Base-by-base conservation (phyloP, 2,329 filamentous ascomycete species). In the Paraphoma chrysanthemicola region DNA sequence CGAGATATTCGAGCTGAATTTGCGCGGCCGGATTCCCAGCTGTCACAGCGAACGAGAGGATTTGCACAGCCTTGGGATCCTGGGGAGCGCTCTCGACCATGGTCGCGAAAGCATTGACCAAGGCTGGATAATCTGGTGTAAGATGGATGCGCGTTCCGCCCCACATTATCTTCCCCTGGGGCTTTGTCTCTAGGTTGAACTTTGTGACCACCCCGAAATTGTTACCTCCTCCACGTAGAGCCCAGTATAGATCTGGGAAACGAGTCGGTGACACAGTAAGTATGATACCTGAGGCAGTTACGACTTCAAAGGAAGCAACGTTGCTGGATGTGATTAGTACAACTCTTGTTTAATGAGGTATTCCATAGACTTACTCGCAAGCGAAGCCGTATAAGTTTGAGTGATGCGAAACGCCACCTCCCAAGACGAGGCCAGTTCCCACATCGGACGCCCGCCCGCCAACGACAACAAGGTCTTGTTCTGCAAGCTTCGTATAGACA, bases 231-330 rank as follows among this genome's bases (percentile, higher is more conserved):
- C 77, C 77, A n/a, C 75, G 73, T 6, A 79, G 66, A 1, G 74
- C 74, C 58, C 65, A 70, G 62, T 72, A 80, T 3, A 80, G 76
- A 41, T 82, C 79, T 0, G 60, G 56, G 42, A 77, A 78, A 10
- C 73, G 56, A 2, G 33, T 62, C 31, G 58, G 8, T 36, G 49
- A 66, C 29, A 59, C 67, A 9, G 47, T 65, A 23, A 71, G 45
- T 5, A 69, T 50, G 11, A 50, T 12, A 4, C 67, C 66, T 36
- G 56, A 60, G 1, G 67, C 66, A 2, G 62, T 68, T 7, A 71
- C 67, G 3, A 71, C 16, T 54, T 80, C 72, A 43, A 64, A 79
- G 10, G 68, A 66, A 2, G 65, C 57, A 11, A 79, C 72, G 31
- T 72, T 75, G 52, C 33, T 36, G 14, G 14, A 23, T 23, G 23